These are phyloP conservation scores for Pleurostoma richardsiae DNA, from an alignment of 2,329 filamentous ascomycete genomes.

Conservation along the genomic window DNA sequence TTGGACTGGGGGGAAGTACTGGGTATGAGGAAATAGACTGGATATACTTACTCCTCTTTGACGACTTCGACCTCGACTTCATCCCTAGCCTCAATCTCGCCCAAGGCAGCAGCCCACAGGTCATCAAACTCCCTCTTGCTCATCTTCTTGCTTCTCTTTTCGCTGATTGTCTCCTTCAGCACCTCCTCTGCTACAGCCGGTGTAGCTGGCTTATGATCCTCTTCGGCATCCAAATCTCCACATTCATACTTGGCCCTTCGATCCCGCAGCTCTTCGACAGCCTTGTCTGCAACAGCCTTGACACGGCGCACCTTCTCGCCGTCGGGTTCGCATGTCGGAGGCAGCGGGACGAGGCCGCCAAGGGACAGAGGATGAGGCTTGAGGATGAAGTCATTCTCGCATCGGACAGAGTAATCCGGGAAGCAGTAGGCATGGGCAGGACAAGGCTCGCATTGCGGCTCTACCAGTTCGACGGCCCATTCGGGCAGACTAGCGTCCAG, in stretches of 20 bases:
- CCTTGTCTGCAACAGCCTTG: conserved; percentile 81
- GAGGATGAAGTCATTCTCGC: conserved; percentile 82
- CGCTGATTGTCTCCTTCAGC: conserved; percentile 70
- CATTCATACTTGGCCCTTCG: conserved; percentile 88
- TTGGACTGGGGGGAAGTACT: conserved; percentile 15
- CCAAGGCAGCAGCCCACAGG: conserved; percentile 70
- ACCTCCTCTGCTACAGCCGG: conserved; percentile 63
- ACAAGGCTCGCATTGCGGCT: conserved; percentile 84
- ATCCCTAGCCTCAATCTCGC: conserved; percentile 61
- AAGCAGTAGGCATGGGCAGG: conserved; percentile 89
- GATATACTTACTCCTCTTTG: conserved; percentile 45
- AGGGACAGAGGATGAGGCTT: conserved; percentile 80
- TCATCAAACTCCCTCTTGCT: conserved; percentile 87
- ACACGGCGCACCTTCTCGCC: conserved; percentile 86
- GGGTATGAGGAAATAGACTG: conserved; percentile 7
- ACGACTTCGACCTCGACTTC: conserved; percentile 49
- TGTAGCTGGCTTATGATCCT: conserved; percentile 52
- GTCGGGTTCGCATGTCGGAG: conserved; percentile 91
- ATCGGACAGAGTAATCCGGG: conserved; percentile 68
- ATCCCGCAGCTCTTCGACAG: conserved; percentile 79
- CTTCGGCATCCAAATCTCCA: conserved; percentile 61
- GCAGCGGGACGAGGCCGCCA: conserved; percentile 74
- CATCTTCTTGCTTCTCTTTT: conserved; percentile 77
- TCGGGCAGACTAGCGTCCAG: conserved; percentile 64
- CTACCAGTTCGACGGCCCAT: conserved; percentile 62